These are phyloP conservation scores for Purpureocillium takamizusanense DNA, from an alignment of 2,329 filamentous ascomycete genomes.

Conservation along the genomic window DNA sequence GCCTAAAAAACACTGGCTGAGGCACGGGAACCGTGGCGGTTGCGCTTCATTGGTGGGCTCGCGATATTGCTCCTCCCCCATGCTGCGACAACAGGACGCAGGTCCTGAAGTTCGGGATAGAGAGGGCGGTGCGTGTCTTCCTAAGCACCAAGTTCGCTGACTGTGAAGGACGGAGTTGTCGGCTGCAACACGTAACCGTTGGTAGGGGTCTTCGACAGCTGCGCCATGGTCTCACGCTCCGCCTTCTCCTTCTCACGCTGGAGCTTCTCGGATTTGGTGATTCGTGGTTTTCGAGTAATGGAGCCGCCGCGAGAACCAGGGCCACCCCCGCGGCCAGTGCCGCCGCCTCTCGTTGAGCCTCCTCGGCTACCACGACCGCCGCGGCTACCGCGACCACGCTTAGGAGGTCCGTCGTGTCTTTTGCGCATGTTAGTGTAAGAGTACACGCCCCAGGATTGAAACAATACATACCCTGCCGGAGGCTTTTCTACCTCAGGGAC, in stretches of 20 bases:
- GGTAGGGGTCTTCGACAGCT: slow-evolving; percentile 27
- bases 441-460: neutral
- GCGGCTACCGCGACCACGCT: slow-evolving; percentile 51
- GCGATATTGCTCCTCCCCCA: too few species aligned
- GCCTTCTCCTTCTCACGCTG: slow-evolving; percentile 74
- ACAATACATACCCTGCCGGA: slow-evolving; percentile 36
- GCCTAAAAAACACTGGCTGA: too few species aligned
- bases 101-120: neutral
- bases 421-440: slow-evolving; percentile 31
- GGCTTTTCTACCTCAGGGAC: slow-evolving; percentile 79
- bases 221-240: slow-evolving; percentile 51
- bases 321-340: slow-evolving; percentile 37
- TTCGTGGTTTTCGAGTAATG: slow-evolving; percentile 70
- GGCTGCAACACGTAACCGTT: slow-evolving; percentile 28
- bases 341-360: slow-evolving; percentile 50
- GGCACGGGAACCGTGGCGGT: too few species aligned
- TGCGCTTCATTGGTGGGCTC: too few species aligned
- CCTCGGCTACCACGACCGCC: slow-evolving; percentile 50
- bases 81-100: too few species aligned
- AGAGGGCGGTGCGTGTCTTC: neutral
- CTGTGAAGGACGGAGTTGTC: slow-evolving; percentile 25
- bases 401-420: slow-evolving; percentile 58
- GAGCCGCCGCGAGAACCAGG: slow-evolving; percentile 69
- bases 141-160: slow-evolving; percentile 26
- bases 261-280: slow-evolving; percentile 78